Evolutionary conservation across 495 filamentous ascomycete genomes (phyloP).

Genomic region (Tuber microsphaerosporum): DNA sequence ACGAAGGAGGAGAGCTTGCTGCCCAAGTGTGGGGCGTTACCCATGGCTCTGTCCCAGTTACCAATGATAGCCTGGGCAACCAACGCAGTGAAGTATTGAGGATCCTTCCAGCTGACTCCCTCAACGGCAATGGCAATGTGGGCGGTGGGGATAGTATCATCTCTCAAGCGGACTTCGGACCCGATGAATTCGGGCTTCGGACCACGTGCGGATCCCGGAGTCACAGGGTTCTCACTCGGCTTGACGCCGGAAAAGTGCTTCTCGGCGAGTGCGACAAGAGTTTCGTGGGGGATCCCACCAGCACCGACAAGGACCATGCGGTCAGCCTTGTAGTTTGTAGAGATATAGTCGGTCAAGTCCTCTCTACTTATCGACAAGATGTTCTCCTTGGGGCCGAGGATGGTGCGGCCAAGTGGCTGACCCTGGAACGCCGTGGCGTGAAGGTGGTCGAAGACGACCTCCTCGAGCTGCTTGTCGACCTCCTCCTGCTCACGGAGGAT

Average conservation of each 20-base stretch:
- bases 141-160: constrained; percentile 90
- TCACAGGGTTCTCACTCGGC: constrained; percentile 61
- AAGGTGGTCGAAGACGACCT: constrained; percentile 98
- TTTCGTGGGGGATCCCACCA: constrained; percentile 84
- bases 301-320: constrained; percentile 97
- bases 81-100: constrained; percentile 96
- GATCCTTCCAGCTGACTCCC: constrained; percentile 98
- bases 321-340: constrained; percentile 97
- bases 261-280: constrained; percentile 92
- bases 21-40: constrained; percentile 88
- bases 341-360: constrained; percentile 91
- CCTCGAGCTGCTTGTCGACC: constrained; percentile 98
- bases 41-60: constrained; percentile 99
- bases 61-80: constrained; percentile 98
- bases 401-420: constrained; percentile 94
- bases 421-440: constrained; percentile 95
- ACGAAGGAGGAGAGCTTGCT: constrained; percentile 95
- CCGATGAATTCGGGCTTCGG: constrained; percentile 86
- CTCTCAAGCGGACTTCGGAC: constrained; percentile 86
- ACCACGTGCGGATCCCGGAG: constrained; percentile 64
- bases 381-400: constrained; percentile 95
- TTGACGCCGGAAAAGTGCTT: constrained; percentile 77
- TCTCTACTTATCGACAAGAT: constrained; percentile 88
- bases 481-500: constrained; percentile 98
- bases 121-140: constrained; percentile 98